These are phyloP conservation scores for Phlyctochytrium arcticum DNA, from an alignment of 192 early-diverging fungal genomes.

Conservation along the genomic window DNA sequence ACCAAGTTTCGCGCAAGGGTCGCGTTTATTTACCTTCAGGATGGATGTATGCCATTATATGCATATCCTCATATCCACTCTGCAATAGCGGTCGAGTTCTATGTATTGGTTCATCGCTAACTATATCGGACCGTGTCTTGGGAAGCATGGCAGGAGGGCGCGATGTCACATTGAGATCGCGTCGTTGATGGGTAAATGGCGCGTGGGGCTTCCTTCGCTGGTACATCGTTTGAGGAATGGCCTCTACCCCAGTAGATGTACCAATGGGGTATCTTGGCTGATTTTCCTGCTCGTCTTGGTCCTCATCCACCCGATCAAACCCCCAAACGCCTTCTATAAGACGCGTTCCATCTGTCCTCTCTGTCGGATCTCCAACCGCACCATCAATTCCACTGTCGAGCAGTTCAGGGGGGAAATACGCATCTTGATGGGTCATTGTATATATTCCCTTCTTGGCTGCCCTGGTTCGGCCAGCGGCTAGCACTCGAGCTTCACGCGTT, in stretches of 20 bases:
- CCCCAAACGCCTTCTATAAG: background rate
- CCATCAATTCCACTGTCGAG: too few relatives aligned
- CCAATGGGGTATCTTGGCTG: too few relatives aligned
- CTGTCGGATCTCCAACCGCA: too few relatives aligned
- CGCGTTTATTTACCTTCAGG: conserved; percentile 1
- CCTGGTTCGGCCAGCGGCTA: background rate
- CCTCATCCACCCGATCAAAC: background rate
- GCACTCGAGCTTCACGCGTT: conserved; percentile 1
- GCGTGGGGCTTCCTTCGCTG: background rate
- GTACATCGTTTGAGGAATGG: too few relatives aligned
- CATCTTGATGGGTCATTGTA: too few relatives aligned
- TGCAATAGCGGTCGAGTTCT: conserved; percentile 10
- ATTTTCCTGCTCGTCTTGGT: background rate
- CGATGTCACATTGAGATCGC: too few relatives aligned
- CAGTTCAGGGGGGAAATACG: too few relatives aligned
- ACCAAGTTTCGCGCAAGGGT: too few relatives aligned
- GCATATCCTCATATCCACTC: conserved; percentile 26
- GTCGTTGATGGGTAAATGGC: too few relatives aligned
- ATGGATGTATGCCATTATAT: conserved; percentile 33
- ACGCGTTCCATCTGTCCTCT: background rate
- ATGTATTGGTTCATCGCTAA: conserved; percentile 15
- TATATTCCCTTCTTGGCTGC: conserved; percentile 7
- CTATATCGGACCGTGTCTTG: too few relatives aligned
- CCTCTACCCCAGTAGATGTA: too few relatives aligned
- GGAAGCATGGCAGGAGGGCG: too few relatives aligned